A percentile compares a stretch with the other conserved stretches of the same genome.
phyloP scores from a whole-genome alignment of 179 eudicot genomes.

The Vitellaria paradoxa region DNA sequence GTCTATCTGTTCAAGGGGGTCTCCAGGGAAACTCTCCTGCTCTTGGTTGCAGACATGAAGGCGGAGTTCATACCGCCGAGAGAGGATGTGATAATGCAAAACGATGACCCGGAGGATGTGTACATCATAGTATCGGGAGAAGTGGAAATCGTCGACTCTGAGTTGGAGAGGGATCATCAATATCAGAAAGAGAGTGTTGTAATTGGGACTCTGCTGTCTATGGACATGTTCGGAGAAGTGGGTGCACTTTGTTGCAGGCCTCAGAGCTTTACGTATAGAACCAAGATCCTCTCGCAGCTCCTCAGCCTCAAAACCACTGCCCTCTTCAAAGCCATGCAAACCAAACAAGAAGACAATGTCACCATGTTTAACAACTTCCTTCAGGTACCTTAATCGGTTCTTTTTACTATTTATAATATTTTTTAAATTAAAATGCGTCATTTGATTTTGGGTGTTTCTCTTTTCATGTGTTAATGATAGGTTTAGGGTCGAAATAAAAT shows the following conservation, averaged over 20 bases:
- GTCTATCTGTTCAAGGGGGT: slow-evolving; percentile 63
- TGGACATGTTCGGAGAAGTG: slow-evolving; percentile 77
- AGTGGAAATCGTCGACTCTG: slow-evolving; percentile 57
- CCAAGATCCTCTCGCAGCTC: slow-evolving; percentile 74
- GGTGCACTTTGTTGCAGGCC: slow-evolving; percentile 73
- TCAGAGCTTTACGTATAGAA: slow-evolving; percentile 58
- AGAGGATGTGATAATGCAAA: slow-evolving; percentile 78
- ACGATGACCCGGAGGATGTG: slow-evolving; percentile 70
- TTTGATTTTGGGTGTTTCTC: too few species aligned
- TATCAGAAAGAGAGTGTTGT: slow-evolving; percentile 33
- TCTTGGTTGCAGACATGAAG: slow-evolving; percentile 71
- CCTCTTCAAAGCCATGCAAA: slow-evolving; percentile 56
- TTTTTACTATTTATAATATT: too few species aligned
- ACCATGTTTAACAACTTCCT: slow-evolving; percentile 66
- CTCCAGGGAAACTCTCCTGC: slow-evolving; percentile 56
- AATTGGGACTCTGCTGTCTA: slow-evolving; percentile 42
- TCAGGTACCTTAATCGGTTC: slow-evolving; percentile 34
- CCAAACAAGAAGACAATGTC: slow-evolving; percentile 51
- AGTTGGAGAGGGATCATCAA: slow-evolving; percentile 23
- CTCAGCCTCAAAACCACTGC: slow-evolving; percentile 50
- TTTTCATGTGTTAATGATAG: too few species aligned
- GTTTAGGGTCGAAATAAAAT: too few species aligned
- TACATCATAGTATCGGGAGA: slow-evolving; percentile 83
- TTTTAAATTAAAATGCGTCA: too few species aligned
- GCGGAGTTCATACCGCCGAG: slow-evolving; percentile 86